phyloP scores from a whole-genome alignment of 176 grass and related monocot species.

The Paspalum vaginatum region DNA sequence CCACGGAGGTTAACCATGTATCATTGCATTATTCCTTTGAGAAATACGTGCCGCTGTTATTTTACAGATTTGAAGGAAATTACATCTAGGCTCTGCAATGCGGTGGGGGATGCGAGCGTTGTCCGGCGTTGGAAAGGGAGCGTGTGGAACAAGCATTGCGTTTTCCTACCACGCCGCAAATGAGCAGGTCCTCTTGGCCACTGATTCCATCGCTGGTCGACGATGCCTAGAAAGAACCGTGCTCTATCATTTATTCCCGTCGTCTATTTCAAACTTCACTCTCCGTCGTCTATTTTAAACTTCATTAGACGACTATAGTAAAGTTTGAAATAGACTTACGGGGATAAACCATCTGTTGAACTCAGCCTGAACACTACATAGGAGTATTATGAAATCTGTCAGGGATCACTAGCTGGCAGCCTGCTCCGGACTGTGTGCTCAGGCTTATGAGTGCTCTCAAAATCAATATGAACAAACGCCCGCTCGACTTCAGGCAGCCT shows the following conservation, averaged over 20 bases:
- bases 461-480: constrained; percentile 94
- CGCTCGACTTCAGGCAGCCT: constrained; percentile 73
- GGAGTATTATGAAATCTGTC: not conserved
- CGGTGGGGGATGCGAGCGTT: no score
- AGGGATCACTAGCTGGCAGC: constrained; percentile 47
- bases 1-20: not conserved
- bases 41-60: not conserved
- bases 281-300: no score
- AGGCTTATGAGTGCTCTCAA: constrained; percentile 75
- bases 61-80: not conserved
- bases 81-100: not conserved
- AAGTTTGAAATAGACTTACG: no score
- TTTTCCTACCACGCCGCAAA: no score
- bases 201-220: not conserved
- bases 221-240: not conserved
- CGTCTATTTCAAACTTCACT: no score
- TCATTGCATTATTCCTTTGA: not conserved
- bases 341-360: no score
- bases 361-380: not conserved
- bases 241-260: no score
- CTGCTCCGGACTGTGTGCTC: constrained; percentile 69
- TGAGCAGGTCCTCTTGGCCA: no score
- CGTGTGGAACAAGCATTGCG: no score
- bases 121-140: no score
- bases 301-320: no score